Conservation (phyloP, 345 rosid species). For the Sonneratia alba region DNA sequence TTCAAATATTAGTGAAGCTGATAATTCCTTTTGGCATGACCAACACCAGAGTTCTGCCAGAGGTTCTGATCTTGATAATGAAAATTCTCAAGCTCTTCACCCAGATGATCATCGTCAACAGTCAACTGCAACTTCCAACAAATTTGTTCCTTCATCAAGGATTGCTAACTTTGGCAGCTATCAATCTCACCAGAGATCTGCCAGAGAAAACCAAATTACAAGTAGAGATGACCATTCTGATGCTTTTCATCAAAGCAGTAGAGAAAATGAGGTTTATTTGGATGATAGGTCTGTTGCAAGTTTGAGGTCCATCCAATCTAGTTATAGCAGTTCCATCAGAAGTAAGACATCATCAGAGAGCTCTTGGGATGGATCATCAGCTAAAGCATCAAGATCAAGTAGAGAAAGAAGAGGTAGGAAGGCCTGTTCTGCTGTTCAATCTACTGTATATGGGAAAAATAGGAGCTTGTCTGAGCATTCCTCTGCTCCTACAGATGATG, state of each 20-base stretch:
- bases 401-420: conserved; percentile 66
- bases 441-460: conserved; percentile 44
- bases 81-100: conserved; percentile 39
- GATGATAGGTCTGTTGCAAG: conserved; percentile 49
- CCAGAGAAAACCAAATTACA: conserved; percentile 26
- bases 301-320: conserved; percentile 43
- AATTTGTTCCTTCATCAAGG: conserved; percentile 36
- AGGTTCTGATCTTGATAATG: conserved; percentile 48
- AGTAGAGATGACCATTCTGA: conserved; percentile 33
- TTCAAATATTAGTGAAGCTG: conserved; percentile 37
- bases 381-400: conserved; percentile 41
- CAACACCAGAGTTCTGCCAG: conserved; percentile 39
- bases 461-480: conserved; percentile 51
- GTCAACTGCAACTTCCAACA: conserved; percentile 41
- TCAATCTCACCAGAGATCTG: conserved; percentile 31
- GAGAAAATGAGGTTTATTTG: conserved; percentile 39
- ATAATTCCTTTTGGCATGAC: conserved; percentile 53
- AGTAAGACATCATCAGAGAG: conserved; percentile 77
- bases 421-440: conserved; percentile 24
- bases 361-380: conserved; percentile 72
- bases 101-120: conserved; percentile 41
- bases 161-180: conserved; percentile 28
- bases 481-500: conserved; percentile 57
- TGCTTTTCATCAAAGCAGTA: conserved; percentile 38
- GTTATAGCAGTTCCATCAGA: conserved; percentile 48